phyloP scores from a whole-genome alignment of 2,329 filamentous ascomycete genomes.

The Paracoccidioides brasiliensis region DNA sequence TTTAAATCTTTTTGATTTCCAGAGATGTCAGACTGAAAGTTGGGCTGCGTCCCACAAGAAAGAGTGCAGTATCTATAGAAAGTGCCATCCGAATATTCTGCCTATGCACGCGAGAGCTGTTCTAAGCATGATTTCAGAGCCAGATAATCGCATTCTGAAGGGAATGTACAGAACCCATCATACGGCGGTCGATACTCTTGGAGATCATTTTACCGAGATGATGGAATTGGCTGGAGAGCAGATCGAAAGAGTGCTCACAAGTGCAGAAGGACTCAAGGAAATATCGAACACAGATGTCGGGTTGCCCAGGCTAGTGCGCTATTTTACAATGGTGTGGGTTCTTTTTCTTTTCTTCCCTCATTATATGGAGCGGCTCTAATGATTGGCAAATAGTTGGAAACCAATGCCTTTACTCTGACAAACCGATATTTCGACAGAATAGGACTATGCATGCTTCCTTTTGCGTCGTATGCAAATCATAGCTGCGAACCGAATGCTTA shows the following conservation, averaged over 20 bases:
- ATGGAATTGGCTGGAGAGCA: conserved; percentile 25
- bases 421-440: conserved; percentile 44
- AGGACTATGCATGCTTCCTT: conserved; percentile 46
- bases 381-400: conserved; percentile 32
- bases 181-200: conserved; percentile 31
- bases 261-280: conserved; percentile 38
- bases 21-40: conserved; percentile 46
- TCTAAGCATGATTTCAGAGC: conserved; percentile 38
- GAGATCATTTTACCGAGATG: conserved; percentile 39
- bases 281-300: conserved; percentile 35
- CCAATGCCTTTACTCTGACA: conserved; percentile 47
- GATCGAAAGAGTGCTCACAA: conserved; percentile 36
- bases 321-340: conserved; percentile 38
- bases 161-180: conserved; percentile 29
- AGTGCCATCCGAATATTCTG: conserved; percentile 34
- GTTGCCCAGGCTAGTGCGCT: conserved; percentile 30
- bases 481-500: conserved; percentile 49
- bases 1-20: neutral
- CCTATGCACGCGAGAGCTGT: conserved; percentile 45
- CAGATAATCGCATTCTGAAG: conserved; percentile 22
- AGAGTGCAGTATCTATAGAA: conserved; percentile 43
- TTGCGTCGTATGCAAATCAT: conserved; percentile 45
- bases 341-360: neutral
- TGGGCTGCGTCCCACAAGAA: conserved; percentile 48
- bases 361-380: neutral